Evolutionary conservation across 345 rosid species (phyloP), one percentile per base, ranked within the genome.

Genomic region (Raphanus raphanistrum): DNA sequence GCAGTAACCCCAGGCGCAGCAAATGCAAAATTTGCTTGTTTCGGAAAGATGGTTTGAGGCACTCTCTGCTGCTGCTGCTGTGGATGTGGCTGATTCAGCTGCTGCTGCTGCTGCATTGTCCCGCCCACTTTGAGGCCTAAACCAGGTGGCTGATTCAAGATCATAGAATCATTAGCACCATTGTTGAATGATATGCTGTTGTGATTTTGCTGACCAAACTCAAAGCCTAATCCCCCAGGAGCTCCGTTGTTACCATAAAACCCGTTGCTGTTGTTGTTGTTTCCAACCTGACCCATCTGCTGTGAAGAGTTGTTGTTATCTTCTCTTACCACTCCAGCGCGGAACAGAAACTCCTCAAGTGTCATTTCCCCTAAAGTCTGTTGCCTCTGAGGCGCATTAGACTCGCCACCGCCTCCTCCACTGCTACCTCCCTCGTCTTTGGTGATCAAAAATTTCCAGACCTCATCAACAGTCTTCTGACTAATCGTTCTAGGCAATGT

Each of bases 391-490:
- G 64, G 69, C 66, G 76, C 35, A 80, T 69, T 84, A 15, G 84
- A 71, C 75, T 73, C 86, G 41, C 78, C 68, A 11, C 73, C 80
- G 3, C 75, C 80, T 66, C 75, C 80, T 69, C 85, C 84, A 7
- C 64, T 78, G 62, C 81, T 82, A 68, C 82, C 38, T 63, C 63
- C 85, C 66, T 33, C 70, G 31, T 90, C 98, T 73, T 89, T 92
- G 4, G 88, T 82, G 3, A 84, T 76, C 73, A 93, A 74, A 62
- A 84, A 92, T 66, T 76, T 90, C 99, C 96, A 93, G 57, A 96
- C 97, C 83, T 93, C 98, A 80, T 93, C 96, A 70, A 95, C 98
- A 13, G 94, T 95, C 86, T 89, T 95, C 38, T 91, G 99, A 81
- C 98, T 92, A 82, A 95, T 80, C 4, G 98, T 95, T 45, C 98